phyloP scores from a whole-genome alignment of 2,329 filamentous ascomycete genomes.

The Exophiala bonariae region DNA sequence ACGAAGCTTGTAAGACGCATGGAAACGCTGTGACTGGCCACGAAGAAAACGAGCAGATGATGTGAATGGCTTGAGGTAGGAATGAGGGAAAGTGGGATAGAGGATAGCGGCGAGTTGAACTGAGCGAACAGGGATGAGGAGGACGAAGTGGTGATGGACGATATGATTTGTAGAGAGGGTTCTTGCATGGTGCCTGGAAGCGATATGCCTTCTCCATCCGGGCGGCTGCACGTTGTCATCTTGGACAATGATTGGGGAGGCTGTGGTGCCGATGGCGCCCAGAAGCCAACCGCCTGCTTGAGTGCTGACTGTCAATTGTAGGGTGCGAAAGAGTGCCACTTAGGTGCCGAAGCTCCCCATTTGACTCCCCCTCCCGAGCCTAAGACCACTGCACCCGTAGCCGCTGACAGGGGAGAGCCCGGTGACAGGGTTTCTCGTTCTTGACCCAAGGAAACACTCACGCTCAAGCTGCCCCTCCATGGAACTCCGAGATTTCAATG shows the following conservation, averaged over 20 bases:
- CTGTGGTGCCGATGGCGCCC: background rate
- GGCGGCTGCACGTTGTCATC: slow-evolving; percentile 1
- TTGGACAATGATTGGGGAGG: slow-evolving; percentile 10
- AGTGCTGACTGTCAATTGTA: too few relatives aligned
- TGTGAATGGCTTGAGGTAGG: background rate
- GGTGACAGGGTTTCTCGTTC: too few relatives aligned
- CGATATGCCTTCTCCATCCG: background rate
- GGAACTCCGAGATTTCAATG: too few relatives aligned
- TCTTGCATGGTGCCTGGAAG: slow-evolving; percentile 4
- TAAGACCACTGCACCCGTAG: too few relatives aligned
- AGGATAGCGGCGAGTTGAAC: slow-evolving; percentile 1
- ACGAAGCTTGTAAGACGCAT: slow-evolving; percentile 5
- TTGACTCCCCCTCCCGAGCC: too few relatives aligned
- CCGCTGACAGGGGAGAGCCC: too few relatives aligned
- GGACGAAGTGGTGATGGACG: slow-evolving; percentile 8
- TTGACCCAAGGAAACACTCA: too few relatives aligned
- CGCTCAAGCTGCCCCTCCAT: too few relatives aligned
- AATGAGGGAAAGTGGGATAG: slow-evolving; percentile 3
- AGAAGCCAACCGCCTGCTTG: background rate
- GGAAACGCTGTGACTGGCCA: slow-evolving; percentile 21
- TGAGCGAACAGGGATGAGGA: background rate
- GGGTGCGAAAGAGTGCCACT: too few relatives aligned
- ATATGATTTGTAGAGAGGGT: slow-evolving; percentile 11
- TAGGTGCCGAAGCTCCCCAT: too few relatives aligned
- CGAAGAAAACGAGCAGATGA: background rate